Percentiles rank a stretch among this genome's conserved stretches.
These are phyloP conservation scores for Phytophthora multivora DNA, from an alignment of 352 stramenopile genomes.

Conservation along the genomic window DNA sequence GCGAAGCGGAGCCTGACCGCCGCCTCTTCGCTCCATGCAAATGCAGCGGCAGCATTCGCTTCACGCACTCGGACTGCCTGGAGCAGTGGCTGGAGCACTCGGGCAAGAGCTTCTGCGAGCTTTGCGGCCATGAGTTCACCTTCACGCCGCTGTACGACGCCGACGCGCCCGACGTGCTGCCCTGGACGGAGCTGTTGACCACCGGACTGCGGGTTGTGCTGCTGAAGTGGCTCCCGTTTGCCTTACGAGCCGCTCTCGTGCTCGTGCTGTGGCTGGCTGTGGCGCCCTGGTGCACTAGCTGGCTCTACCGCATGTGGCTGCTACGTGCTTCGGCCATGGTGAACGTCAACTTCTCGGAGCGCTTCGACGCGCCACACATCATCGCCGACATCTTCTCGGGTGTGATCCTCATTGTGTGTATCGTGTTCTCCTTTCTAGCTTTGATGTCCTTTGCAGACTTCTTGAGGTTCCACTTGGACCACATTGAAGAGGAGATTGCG, in stretches of 20 bases:
- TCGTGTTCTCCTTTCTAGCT: conserved; percentile 94
- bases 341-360: conserved; percentile 84
- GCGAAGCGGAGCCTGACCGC: conserved; percentile 81
- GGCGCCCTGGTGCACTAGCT: conserved; percentile 91
- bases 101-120: conserved; percentile 92
- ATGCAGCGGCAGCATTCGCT: conserved; percentile 94
- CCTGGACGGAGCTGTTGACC: conserved; percentile 85
- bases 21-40: conserved; percentile 91
- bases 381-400: conserved; percentile 90
- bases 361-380: conserved; percentile 72
- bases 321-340: conserved; percentile 85
- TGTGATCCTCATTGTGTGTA: conserved; percentile 89
- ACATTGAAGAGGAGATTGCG: conserved; percentile 72
- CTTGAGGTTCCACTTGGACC: conserved; percentile 90
- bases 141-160: conserved; percentile 93
- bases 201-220: conserved; percentile 81
- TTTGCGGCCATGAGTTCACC: conserved; percentile 92
- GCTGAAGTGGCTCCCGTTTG: conserved; percentile 91
- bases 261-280: conserved; percentile 88
- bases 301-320: conserved; percentile 95
- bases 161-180: conserved; percentile 84
- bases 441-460: conserved; percentile 96
- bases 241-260: conserved; percentile 75
- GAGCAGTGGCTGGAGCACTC: conserved; percentile 94
- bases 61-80: conserved; percentile 95